Conservation (phyloP, 768 basidiomycete species). For the Leccinum subtestaceum region DNA sequence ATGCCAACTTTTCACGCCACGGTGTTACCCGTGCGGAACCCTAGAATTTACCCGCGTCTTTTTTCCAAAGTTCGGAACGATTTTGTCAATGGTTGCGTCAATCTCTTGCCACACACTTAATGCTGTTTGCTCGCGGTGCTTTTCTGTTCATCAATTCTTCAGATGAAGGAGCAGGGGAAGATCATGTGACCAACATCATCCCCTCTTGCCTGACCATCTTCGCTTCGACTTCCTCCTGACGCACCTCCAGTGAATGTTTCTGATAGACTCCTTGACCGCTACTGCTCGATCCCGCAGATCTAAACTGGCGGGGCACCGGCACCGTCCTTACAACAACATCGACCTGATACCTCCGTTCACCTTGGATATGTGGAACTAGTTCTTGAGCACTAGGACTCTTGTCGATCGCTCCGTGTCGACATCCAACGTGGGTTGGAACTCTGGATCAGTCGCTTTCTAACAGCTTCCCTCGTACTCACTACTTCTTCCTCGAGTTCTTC, state of each 20-base stretch:
- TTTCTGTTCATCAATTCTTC: background rate
- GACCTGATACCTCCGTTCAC: background rate
- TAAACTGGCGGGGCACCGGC: background rate
- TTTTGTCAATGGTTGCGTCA: background rate
- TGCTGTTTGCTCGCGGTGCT: too few species aligned
- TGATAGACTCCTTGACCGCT: constrained; percentile 25
- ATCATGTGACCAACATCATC: background rate
- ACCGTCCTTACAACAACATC: too few species aligned
- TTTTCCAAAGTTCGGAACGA: too few species aligned
- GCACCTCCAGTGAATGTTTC: constrained; percentile 13
- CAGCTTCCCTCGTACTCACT: constrained; percentile 17
- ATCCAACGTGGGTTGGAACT: background rate
- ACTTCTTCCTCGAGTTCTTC: constrained; percentile 17
- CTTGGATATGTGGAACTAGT: constrained; percentile 3
- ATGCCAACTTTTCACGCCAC: too few species aligned
- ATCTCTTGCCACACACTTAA: too few species aligned
- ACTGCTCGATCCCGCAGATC: background rate
- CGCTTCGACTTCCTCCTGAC: constrained; percentile 20
- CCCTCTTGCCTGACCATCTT: constrained; percentile 15
- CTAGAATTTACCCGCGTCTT: too few species aligned
- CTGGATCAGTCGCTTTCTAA: constrained; percentile 16
- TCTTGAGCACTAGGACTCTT: constrained; percentile 5
- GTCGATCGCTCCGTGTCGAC: background rate
- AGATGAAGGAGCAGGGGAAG: background rate
- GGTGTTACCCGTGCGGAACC: too few species aligned